A percentile compares a stretch with the other conserved stretches of the same genome.
These are phyloP conservation scores for Bacidia rubella DNA, from an alignment of 495 filamentous ascomycete genomes.

Conservation along the genomic window DNA sequence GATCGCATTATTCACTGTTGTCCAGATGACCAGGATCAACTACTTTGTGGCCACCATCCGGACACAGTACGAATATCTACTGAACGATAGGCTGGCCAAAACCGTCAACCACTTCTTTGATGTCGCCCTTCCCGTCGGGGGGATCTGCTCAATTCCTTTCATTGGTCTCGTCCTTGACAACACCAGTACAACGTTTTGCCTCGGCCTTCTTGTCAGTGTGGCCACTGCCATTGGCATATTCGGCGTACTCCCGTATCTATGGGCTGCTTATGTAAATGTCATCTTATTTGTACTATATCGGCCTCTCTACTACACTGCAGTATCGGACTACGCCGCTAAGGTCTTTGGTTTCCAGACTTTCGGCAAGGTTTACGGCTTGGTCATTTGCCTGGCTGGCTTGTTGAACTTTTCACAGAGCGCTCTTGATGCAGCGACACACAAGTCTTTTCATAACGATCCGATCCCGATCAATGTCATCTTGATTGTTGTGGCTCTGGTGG, in stretches of 20 bases:
- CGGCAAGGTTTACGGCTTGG: constrained; percentile 87
- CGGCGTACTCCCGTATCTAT: constrained; percentile 53
- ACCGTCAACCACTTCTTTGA: constrained; percentile 79
- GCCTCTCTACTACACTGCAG: constrained; percentile 40
- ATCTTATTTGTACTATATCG: constrained; percentile 56
- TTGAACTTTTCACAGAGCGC: constrained; percentile 78
- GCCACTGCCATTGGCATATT: constrained; percentile 70
- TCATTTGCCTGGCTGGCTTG: constrained; percentile 79
- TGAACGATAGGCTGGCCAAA: constrained; percentile 47
- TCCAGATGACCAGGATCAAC: constrained; percentile 93
- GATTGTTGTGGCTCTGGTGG: constrained; percentile 41
- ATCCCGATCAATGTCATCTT: constrained; percentile 65
- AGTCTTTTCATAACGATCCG: constrained; percentile 56
- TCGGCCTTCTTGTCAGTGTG: constrained; percentile 54
- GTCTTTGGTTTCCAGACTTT: constrained; percentile 95
- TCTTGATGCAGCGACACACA: constrained; percentile 68
- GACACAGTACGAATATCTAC: constrained; percentile 68
- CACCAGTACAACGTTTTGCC: constrained; percentile 57
- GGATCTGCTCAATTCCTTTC: constrained; percentile 73
- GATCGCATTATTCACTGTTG: constrained; percentile 72
- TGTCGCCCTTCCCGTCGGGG: constrained; percentile 74
- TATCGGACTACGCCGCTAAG: constrained; percentile 76
- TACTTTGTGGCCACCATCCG: constrained; percentile 92
- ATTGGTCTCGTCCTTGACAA: constrained; percentile 74
- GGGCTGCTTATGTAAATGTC: constrained; percentile 67